phyloP scores from a whole-genome alignment of 1,284 basidiomycete genomes.

The Austroboletus novae-zelandiae region DNA sequence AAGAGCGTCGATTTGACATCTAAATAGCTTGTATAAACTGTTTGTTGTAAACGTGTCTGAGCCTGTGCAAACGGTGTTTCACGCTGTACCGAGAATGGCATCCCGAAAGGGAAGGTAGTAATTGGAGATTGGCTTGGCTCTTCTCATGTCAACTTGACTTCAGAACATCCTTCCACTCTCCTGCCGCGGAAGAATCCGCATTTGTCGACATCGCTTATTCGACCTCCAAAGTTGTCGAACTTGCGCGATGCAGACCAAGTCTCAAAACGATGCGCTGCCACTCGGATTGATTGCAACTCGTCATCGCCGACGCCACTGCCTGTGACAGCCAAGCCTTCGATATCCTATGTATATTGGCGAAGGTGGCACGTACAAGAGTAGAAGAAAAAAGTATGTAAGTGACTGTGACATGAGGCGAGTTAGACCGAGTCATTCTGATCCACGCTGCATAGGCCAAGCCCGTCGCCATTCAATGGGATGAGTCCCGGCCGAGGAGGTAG shows the following conservation, averaged over 20 bases:
- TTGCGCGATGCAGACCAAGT: no score
- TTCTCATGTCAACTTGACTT: no score
- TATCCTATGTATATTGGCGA: no score
- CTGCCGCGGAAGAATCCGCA: no score
- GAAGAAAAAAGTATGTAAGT: background rate
- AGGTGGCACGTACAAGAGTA: background rate
- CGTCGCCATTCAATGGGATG: background rate
- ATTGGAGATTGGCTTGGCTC: background rate
- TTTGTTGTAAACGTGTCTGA: background rate
- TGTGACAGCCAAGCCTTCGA: slow-evolving; percentile 2
- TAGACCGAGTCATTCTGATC: slow-evolving; percentile 8
- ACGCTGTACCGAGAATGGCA: background rate
- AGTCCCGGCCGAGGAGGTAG: background rate
- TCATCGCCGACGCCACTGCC: no score
- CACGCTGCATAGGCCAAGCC: background rate
- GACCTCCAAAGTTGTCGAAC: no score
- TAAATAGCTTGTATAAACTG: slow-evolving; percentile 29
- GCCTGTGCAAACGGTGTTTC: background rate
- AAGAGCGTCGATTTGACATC: slow-evolving; percentile 67
- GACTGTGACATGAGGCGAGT: background rate
- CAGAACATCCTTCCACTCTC: no score
- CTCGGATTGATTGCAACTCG: no score
- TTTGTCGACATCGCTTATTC: no score
- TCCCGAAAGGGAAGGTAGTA: slow-evolving; percentile 18
- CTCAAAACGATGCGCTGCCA: no score